Percentiles rank a stretch among this genome's conserved stretches.
These are phyloP conservation scores for Eimeria sp. DNA, from an alignment of 169 alveolate genomes.

Conservation along the genomic window DNA sequence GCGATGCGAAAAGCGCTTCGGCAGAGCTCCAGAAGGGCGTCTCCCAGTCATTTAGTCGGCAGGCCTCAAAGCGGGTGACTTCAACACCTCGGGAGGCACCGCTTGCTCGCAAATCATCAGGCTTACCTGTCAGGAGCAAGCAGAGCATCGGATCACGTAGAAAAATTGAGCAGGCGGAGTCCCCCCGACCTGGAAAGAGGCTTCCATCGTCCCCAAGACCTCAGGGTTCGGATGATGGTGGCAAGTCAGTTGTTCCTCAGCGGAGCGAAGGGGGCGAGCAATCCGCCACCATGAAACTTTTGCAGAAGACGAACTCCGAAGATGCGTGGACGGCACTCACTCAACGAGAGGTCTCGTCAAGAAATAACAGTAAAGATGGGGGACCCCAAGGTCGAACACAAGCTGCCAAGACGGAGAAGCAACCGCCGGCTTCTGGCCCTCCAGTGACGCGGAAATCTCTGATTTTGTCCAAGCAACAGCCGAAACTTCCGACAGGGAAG, in stretches of 20 bases:
- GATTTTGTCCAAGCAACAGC: slow-evolving; percentile 42
- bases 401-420: background rate
- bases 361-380: background rate
- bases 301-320: slow-evolving; percentile 9
- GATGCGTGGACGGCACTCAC: slow-evolving; percentile 20
- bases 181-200: background rate
- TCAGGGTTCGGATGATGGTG: background rate
- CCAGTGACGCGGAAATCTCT: slow-evolving; percentile 30
- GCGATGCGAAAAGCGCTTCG: slow-evolving; percentile 20
- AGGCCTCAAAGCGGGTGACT: slow-evolving; percentile 8
- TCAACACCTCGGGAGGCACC: slow-evolving; percentile 6
- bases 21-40: slow-evolving; percentile 8
- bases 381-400: background rate
- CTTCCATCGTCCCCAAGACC: slow-evolving; percentile 25
- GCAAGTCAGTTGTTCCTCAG: slow-evolving; percentile 2
- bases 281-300: background rate
- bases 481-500: slow-evolving; percentile 33
- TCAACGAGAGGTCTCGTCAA: background rate
- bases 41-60: slow-evolving; percentile 21
- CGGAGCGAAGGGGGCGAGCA: background rate
- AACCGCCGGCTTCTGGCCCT: slow-evolving; percentile 10
- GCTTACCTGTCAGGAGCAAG: slow-evolving; percentile 13
- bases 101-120: slow-evolving; percentile 15
- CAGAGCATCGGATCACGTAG: slow-evolving; percentile 6
- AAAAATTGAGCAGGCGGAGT: background rate